Evolutionary conservation across 768 basidiomycete genomes (phyloP), one percentile per base, ranked within the genome.

Genomic region (Polyporus arcularius): DNA sequence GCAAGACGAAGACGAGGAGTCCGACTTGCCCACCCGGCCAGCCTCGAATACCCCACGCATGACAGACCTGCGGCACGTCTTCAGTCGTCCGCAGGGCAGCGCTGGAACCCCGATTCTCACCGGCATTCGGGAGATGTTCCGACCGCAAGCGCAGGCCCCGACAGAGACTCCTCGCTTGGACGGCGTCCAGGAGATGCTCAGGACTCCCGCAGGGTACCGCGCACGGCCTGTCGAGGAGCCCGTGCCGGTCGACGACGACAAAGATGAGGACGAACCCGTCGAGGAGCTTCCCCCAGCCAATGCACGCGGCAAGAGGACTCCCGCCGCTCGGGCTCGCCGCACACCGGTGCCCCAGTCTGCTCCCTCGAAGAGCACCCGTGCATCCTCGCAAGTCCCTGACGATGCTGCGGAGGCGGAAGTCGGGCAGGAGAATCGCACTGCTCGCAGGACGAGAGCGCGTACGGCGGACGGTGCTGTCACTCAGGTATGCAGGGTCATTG

Each of bases 81-180:
- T 75, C 58, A 63, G 65, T 12, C 60, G 64, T 9, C 62, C 63
- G 8, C 62, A 53, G 2, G 58, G 52, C 4, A 55, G 51, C 4
- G 46, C 62, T 15, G 60, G 65, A 7, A 72, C 68, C 2, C 73
- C 71, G 32, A 64, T 66, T 32, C 65, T 73, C 50, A 62, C 60
- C 21, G 72, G 73, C 28, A 66, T 78, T 48, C 73, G 74, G 30
- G 62, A 71, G 18, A 65, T 78, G 62, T 77, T 76, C 71, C 65
- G 48, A 42, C 31, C 38, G n/a, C 60, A 54, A 50, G 15, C 26
- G 43, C 61, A 50, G 56, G 52, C 14, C 1, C 57, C 41, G 5
- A 10, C 41, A 12, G 62, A 70, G 48, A 78, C 77, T 9, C 76
- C 79, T 55, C 62, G 61, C 50, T 65, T 76, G 66, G 70, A 72